Evolutionary conservation across 257 asterid species (phyloP).

Genomic region (Solanum tacnaense): DNA sequence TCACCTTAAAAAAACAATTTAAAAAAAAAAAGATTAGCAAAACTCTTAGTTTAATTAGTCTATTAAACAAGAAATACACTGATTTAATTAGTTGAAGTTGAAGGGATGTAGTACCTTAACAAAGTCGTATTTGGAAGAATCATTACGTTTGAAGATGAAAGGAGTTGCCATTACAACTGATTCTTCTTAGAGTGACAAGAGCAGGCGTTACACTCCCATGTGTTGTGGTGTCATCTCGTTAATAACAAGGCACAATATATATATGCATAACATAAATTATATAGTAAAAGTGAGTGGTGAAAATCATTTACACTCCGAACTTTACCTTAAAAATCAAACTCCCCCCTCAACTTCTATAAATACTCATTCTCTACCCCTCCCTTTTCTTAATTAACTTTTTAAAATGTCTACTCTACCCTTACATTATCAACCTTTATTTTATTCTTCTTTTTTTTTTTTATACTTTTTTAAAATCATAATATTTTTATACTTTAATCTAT

Average conservation of each 20-base stretch:
- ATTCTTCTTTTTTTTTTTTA: too few species aligned
- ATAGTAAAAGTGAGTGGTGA: not conserved
- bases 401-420: too few species aligned
- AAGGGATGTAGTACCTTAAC: conserved; percentile 57
- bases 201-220: not conserved
- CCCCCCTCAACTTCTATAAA: too few species aligned
- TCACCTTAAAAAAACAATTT: conserved; percentile 36
- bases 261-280: not conserved
- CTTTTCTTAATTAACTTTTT: too few species aligned
- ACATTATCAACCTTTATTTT: too few species aligned
- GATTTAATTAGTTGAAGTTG: not conserved
- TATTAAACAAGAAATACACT: not conserved
- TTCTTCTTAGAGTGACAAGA: not conserved
- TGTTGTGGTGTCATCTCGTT: not conserved
- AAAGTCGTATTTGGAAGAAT: conserved; percentile 92
- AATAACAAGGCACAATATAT: not conserved
- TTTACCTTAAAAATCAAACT: not conserved
- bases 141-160: conserved; percentile 71
- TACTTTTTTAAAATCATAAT: too few species aligned
- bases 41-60: not conserved
- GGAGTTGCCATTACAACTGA: conserved; percentile 5
- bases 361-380: too few species aligned
- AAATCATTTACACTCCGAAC: not conserved
- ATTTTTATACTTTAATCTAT: too few species aligned
- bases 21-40: not conserved